Conservation (phyloP, 2,329 filamentous ascomycete species). For the Fusarium kyushuense region DNA sequence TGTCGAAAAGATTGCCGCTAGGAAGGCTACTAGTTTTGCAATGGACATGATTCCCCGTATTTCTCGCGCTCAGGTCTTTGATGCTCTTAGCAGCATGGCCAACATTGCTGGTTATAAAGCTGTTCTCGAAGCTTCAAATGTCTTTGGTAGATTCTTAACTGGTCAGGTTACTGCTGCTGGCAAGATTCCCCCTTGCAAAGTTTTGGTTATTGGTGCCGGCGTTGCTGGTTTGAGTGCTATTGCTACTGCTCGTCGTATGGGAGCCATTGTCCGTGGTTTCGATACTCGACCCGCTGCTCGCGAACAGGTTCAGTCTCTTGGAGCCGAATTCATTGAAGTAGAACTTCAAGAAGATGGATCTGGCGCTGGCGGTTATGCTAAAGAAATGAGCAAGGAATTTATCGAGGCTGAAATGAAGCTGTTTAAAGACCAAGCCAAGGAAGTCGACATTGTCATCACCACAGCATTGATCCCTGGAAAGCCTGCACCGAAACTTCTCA, state of each 20-base stretch:
- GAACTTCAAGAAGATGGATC: constrained; percentile 86
- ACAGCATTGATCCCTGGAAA: constrained; percentile 91
- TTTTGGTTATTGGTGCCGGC: constrained; percentile 89
- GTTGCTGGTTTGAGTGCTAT: constrained; percentile 91
- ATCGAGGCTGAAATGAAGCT: constrained; percentile 94
- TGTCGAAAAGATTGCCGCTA: constrained; percentile 77
- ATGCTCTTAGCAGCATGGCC: constrained; percentile 91
- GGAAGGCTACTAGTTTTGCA: constrained; percentile 81
- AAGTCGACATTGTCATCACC: constrained; percentile 93
- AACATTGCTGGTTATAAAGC: constrained; percentile 96
- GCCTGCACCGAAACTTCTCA: constrained; percentile 86
- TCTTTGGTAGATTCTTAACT: constrained; percentile 88
- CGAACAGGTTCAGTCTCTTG: constrained; percentile 90
- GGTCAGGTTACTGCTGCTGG: constrained; percentile 92
- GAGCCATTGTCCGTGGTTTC: constrained; percentile 89
- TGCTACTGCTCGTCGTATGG: constrained; percentile 85
- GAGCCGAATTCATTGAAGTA: constrained; percentile 90
- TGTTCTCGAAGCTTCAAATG: constrained; percentile 88
- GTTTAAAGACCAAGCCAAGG: constrained; percentile 86
- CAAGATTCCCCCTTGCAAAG: constrained; percentile 90
- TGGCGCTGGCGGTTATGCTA: constrained; percentile 88
- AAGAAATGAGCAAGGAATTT: constrained; percentile 95
- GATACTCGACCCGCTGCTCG: constrained; percentile 89
- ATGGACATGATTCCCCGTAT: constrained; percentile 96
- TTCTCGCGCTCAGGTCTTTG: constrained; percentile 88